Percentiles rank a stretch among this genome's conserved stretches.
Evolutionary conservation across 2,329 filamentous ascomycete species (phyloP).

Genomic region (Uncinocarpus reesii): DNA sequence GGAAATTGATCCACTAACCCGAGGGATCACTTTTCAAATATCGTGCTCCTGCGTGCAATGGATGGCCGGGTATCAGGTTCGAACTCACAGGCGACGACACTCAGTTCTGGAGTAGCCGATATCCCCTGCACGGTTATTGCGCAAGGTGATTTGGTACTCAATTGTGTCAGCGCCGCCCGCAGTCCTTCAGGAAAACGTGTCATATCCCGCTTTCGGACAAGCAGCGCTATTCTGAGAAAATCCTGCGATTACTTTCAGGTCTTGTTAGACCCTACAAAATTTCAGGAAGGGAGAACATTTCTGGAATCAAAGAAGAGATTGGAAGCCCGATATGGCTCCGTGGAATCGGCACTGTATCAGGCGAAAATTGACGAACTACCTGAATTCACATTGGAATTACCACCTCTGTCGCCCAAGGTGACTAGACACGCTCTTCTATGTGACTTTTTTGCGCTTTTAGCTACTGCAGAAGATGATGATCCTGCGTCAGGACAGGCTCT

Average conservation of each 20-base stretch:
- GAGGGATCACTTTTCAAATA: no score
- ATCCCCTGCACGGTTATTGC: not conserved
- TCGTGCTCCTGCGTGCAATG: not conserved
- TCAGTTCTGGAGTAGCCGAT: no score
- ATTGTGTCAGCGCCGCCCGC: conserved; percentile 21
- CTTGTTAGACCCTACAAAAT: conserved; percentile 35
- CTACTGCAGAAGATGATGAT: not conserved
- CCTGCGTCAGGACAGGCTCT: not conserved
- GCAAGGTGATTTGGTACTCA: conserved; percentile 30
- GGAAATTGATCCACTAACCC: no score
- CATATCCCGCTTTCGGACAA: conserved; percentile 27
- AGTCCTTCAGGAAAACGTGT: conserved; percentile 4
- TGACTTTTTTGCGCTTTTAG: conserved; percentile 14
- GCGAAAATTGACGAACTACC: conserved; percentile 23
- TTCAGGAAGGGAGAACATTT: conserved; percentile 32
- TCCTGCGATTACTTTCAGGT: conserved; percentile 34
- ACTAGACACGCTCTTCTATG: conserved; percentile 8
- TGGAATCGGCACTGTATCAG: conserved; percentile 7
- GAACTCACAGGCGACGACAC: no score
- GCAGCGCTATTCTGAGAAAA: conserved; percentile 24
- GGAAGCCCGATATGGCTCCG: conserved; percentile 13
- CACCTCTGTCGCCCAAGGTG: conserved; percentile 23
- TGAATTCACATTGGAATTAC: conserved; percentile 23
- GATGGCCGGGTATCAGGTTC: not conserved
- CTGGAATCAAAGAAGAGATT: conserved; percentile 20